Conservation (phyloP, 495 filamentous ascomycete species). For the Pyronema omphalodes region DNA sequence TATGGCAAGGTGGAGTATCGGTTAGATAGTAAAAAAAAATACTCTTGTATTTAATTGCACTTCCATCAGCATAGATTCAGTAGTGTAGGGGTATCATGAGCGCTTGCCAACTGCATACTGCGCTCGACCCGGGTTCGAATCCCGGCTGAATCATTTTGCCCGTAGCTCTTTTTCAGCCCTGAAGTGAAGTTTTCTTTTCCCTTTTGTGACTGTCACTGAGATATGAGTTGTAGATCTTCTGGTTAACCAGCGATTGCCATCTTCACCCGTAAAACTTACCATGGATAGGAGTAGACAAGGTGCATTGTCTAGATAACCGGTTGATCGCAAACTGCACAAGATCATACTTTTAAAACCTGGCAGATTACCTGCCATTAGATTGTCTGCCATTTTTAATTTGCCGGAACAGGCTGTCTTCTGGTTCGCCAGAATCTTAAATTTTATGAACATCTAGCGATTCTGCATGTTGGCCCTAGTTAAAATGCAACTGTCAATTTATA, state of each 20-base stretch:
- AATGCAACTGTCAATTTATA: not conserved
- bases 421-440: not conserved
- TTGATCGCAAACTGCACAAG: not conserved
- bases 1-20: too few relatives aligned
- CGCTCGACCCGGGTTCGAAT: constrained; percentile 21
- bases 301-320: not conserved
- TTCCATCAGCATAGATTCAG: constrained; percentile 5
- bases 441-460: not conserved
- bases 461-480: not conserved
- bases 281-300: not conserved
- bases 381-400: not conserved
- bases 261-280: not conserved
- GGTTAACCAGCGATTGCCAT: not conserved
- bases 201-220: not conserved
- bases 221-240: not conserved
- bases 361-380: not conserved
- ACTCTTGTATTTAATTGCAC: too few relatives aligned
- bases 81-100: constrained; percentile 21
- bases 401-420: not conserved
- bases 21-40: too few relatives aligned
- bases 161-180: not conserved
- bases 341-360: not conserved
- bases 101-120: constrained; percentile 15
- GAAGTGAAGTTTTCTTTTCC: not conserved
- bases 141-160: constrained; percentile 14